Conservation (phyloP, 2,329 filamentous ascomycete genomes). For the Diaporthe sp. region DNA sequence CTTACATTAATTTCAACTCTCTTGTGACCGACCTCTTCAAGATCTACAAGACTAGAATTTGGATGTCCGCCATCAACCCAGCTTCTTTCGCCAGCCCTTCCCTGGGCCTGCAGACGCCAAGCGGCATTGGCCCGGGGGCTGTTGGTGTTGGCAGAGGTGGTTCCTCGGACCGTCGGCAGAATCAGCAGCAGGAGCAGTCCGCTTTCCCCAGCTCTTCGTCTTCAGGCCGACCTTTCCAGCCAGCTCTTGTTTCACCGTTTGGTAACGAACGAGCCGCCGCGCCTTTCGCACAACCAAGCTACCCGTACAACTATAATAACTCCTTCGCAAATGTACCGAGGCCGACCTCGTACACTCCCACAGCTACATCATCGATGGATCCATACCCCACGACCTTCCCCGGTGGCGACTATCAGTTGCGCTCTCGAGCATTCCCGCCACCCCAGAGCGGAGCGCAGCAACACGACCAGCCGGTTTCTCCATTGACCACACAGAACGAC, state of each 20-base stretch:
- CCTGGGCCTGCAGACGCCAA: slow-evolving; percentile 78
- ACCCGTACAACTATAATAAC: slow-evolving; percentile 59
- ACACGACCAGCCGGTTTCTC: slow-evolving; percentile 56
- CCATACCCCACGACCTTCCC: slow-evolving; percentile 58
- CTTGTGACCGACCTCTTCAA: slow-evolving; percentile 98
- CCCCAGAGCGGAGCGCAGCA: slow-evolving; percentile 52
- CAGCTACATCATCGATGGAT: slow-evolving; percentile 58
- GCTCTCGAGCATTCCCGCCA: slow-evolving; percentile 60
- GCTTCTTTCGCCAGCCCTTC: slow-evolving; percentile 90
- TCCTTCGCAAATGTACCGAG: slow-evolving; percentile 59
- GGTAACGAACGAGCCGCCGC: slow-evolving; percentile 58
- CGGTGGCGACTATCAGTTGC: slow-evolving; percentile 60
- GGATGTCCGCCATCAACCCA: slow-evolving; percentile 99
- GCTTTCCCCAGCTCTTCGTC: slow-evolving; percentile 55
- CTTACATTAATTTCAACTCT: slow-evolving; percentile 99
- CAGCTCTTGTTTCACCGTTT: slow-evolving; percentile 58
- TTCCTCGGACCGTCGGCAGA: slow-evolving; percentile 64
- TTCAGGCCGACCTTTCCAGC: slow-evolving; percentile 59
- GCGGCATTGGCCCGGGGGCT: slow-evolving; percentile 75
- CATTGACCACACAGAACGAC: slow-evolving; percentile 65
- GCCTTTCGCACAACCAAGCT: slow-evolving; percentile 56
- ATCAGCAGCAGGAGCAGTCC: slow-evolving; percentile 55
- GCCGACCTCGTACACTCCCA: slow-evolving; percentile 55
- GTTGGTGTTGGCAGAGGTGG: slow-evolving; percentile 69
- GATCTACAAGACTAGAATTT: slow-evolving; percentile 99